A percentile compares a stretch with the other conserved stretches of the same genome.
These are phyloP conservation scores for Gracilariopsis chorda DNA, from an alignment of 23 red algal species.

Conservation along the genomic window DNA sequence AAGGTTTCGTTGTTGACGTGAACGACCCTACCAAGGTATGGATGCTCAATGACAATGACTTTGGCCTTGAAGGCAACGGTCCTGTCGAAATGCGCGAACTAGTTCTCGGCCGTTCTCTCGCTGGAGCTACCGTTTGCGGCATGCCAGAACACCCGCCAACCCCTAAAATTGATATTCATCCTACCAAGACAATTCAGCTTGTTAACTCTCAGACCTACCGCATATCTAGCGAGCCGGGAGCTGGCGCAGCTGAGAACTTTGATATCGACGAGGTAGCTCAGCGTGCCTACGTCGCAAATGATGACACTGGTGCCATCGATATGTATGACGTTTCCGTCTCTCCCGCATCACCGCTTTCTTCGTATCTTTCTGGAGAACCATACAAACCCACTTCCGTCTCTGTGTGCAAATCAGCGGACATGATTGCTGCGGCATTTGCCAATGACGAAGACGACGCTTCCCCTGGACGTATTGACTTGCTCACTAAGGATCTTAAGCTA, in stretches of 20 bases:
- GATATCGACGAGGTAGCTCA: conserved; percentile 18
- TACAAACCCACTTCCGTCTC: conserved; percentile 35
- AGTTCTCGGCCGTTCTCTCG: conserved; percentile 20
- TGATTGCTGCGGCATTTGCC: conserved; percentile 51
- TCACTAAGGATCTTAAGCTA: conserved; percentile 30
- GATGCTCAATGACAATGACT: conserved; percentile 63
- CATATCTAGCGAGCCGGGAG: neutral
- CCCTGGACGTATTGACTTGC: conserved; percentile 33
- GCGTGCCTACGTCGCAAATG: conserved; percentile 51
- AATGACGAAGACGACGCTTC: conserved; percentile 29
- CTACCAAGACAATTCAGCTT: conserved; percentile 31
- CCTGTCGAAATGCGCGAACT: conserved; percentile 21
- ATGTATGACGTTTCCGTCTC: conserved; percentile 23
- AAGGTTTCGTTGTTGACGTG: conserved; percentile 53
- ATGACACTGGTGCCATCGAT: conserved; percentile 35
- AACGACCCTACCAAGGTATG: conserved; percentile 11
- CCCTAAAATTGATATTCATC: conserved; percentile 33
- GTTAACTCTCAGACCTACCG: conserved; percentile 7
- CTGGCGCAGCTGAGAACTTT: conserved; percentile 45
- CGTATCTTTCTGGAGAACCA: neutral
- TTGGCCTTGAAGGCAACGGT: conserved; percentile 25
- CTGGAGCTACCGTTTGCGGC: conserved; percentile 56
- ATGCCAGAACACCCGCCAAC: conserved; percentile 33
- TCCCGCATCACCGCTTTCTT: neutral
- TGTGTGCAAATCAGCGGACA: conserved; percentile 21